Evolutionary conservation across 441 rosid species (phyloP).

Genomic region (Gossypium lobatum): DNA sequence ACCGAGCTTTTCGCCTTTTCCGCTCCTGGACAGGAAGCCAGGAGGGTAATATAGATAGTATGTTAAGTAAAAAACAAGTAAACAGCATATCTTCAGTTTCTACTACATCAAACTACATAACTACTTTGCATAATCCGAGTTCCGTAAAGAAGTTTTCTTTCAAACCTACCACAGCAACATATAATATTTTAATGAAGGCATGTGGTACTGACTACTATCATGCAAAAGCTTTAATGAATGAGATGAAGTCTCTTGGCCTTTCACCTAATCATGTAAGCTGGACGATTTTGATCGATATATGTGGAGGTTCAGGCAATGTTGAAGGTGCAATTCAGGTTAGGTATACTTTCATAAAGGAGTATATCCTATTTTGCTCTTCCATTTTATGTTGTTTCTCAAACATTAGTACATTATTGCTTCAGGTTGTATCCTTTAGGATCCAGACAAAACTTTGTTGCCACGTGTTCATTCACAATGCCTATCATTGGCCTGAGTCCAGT

Average conservation of each 20-base stretch:
- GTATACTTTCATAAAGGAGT: not conserved
- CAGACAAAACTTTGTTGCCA: not conserved
- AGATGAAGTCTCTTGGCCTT: conserved; percentile 74
- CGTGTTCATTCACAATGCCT: not conserved
- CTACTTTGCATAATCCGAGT: conserved; percentile 34
- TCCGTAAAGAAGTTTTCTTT: conserved; percentile 46
- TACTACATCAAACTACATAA: conserved; percentile 23
- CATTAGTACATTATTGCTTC: conserved; percentile 7
- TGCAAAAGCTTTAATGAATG: conserved; percentile 71
- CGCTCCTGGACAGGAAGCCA: conserved; percentile 52
- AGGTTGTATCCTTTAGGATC: not conserved
- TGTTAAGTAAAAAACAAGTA: conserved; percentile 18
- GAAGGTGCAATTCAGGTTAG: conserved; percentile 78
- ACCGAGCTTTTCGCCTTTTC: conserved; percentile 90
- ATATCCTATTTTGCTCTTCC: conserved; percentile 1
- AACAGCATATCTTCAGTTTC: conserved; percentile 15
- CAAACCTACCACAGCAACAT: conserved; percentile 65
- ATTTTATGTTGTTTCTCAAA: conserved; percentile 7
- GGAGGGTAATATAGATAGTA: conserved; percentile 25
- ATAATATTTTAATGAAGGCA: conserved; percentile 76
- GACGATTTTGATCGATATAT: conserved; percentile 77
- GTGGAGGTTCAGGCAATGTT: conserved; percentile 68
- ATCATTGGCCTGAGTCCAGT: not conserved
- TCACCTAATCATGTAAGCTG: conserved; percentile 76
- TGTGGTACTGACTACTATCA: conserved; percentile 64